These are phyloP conservation scores for Solanum verrucosum DNA, from an alignment of 257 asterid species.

Conservation along the genomic window DNA sequence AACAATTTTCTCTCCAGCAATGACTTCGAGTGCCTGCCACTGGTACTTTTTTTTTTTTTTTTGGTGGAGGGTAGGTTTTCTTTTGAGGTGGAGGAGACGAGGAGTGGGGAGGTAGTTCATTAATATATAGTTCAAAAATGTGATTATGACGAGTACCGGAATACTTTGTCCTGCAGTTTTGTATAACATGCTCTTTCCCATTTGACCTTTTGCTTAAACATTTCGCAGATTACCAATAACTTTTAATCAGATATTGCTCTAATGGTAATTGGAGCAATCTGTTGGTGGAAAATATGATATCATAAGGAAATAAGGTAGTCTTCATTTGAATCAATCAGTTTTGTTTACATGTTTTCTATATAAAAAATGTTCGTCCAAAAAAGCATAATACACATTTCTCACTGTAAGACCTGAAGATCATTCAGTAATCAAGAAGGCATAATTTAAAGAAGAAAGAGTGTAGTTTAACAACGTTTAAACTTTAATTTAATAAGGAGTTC, in stretches of 20 bases:
- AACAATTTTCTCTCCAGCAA: neutral
- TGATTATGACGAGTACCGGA: neutral
- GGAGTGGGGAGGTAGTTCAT: neutral
- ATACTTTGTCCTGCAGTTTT: neutral
- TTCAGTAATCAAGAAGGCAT: neutral
- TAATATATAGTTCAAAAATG: neutral
- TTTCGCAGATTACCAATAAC: neutral
- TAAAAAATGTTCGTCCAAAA: neutral
- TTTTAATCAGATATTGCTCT: neutral
- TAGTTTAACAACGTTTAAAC: neutral
- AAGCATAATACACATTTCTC: neutral
- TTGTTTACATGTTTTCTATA: neutral
- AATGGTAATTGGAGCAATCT: neutral
- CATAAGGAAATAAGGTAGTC: neutral
- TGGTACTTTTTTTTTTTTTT: neutral
- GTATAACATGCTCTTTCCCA: neutral
- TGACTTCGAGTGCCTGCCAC: neutral
- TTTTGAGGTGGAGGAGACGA: neutral
- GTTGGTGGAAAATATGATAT: neutral
- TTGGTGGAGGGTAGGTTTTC: neutral
- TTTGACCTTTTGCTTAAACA: neutral
- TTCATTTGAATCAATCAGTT: neutral
- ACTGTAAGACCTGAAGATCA: neutral
- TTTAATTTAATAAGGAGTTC: neutral
- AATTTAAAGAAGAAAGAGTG: neutral